Base-by-base conservation (phyloP, 495 filamentous ascomycete species). In the Aspergillus biplanus region DNA sequence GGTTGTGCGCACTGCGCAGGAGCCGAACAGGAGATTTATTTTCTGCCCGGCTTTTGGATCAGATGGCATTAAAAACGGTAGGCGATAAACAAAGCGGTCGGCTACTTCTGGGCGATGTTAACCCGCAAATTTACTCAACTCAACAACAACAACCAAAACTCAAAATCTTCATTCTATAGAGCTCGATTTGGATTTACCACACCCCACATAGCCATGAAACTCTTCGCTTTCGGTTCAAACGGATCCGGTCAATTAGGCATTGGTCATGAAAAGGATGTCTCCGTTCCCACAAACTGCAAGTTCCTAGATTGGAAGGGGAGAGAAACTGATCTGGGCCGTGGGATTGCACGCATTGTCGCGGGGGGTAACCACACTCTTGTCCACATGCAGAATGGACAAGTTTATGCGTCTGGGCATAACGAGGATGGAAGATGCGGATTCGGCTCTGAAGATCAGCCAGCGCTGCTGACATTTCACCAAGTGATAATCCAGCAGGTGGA, bases 221-320 rank as follows among this genome's bases (percentile, higher is more conserved):
- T 97, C 48, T 92, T 87, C 70, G 87, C 92, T n/a, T 86, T 97
- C 65, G 95, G 95, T 37, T 97, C 94, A 33, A 99, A 97, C 73
- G 88, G 90, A 42, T 90, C 87, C 7, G 91, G 92, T 56, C 95
- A 99, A 71, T 84, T 99, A 39, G 92, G 90, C 39, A 81, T 97
- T 52, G 86, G 86, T 27, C 89, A 93, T 73, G 81, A 75, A 49
- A 82, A 92, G 62, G 93, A 97, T 72, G 85, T 89, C 12, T 88
- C 87, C 5, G 73, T 78, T 0, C 92, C 92, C 5, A 83, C 87
- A 52, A 75, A 70, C 60, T 91, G 89, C 67, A 57, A 82, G 37
- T 83, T 86, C 64, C 66, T 76, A 9, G 33, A 46, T 39, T 53
- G 64, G 33, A 60, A 49, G 34, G 48, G 13, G 6, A 2, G 7